Evolutionary conservation across 768 basidiomycete species (phyloP).

Genomic region (Panaeolus cyanescens): DNA sequence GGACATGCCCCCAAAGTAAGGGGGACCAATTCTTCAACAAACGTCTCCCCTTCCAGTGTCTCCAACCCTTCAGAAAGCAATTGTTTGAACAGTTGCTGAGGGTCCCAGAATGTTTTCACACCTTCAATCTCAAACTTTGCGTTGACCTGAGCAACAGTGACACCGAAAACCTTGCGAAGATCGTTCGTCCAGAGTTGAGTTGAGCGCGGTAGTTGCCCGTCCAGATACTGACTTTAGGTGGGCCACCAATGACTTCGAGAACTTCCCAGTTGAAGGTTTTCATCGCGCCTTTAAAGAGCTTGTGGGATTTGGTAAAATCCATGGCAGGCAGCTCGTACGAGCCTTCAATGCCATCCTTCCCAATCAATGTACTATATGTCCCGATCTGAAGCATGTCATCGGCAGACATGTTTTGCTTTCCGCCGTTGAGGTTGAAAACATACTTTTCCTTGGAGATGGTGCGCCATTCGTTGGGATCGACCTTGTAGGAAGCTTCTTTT

Average conservation of each 20-base stretch:
- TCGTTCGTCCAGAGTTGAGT: slow-evolving; percentile 10
- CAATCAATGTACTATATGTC: slow-evolving; percentile 11
- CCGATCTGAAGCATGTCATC: slow-evolving; percentile 11
- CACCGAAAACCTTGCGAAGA: slow-evolving; percentile 15
- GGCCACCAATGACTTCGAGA: slow-evolving; percentile 10
- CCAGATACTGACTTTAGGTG: slow-evolving; percentile 14
- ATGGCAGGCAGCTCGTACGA: slow-evolving; percentile 11
- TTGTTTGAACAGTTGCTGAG: slow-evolving; percentile 12
- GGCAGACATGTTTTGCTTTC: slow-evolving; percentile 2
- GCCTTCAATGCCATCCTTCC: slow-evolving; percentile 8
- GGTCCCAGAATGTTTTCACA: slow-evolving; percentile 15
- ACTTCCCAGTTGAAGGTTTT: slow-evolving; percentile 15
- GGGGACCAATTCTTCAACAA: slow-evolving; percentile 5
- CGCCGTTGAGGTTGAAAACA: slow-evolving; percentile 12
- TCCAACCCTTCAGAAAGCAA: slow-evolving; percentile 7
- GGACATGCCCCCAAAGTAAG: slow-evolving; percentile 4
- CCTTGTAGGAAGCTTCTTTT: slow-evolving; percentile 13
- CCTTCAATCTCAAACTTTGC: slow-evolving; percentile 12
- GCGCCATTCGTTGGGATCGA: slow-evolving; percentile 11
- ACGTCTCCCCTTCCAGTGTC: slow-evolving; percentile 7
- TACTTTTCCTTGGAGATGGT: slow-evolving; percentile 13
- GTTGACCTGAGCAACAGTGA: slow-evolving; percentile 13
- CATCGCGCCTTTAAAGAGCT: slow-evolving; percentile 15
- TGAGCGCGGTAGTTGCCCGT: slow-evolving; percentile 14
- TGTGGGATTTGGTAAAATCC: slow-evolving; percentile 12